Conservation (phyloP, 208 protist genomes). For the Zelonia costaricensis region DNA sequence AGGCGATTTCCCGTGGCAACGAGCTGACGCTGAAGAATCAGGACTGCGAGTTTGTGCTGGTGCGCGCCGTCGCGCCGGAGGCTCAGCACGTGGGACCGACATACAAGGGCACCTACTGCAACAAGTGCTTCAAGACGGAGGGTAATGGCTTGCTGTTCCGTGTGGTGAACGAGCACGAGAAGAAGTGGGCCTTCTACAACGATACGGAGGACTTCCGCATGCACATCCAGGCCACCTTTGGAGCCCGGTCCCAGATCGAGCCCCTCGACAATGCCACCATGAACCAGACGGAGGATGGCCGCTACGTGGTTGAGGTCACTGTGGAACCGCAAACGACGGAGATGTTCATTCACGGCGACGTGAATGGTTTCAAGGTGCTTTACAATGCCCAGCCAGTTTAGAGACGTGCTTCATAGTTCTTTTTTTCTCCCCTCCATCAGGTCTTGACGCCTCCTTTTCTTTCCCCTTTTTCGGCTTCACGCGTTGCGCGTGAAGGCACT, state of each 20-base stretch:
- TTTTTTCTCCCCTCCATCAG: constrained; percentile 15
- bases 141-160: constrained; percentile 76
- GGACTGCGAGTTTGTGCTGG: constrained; percentile 45
- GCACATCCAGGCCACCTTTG: constrained; percentile 55
- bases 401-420: constrained; percentile 14
- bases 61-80: constrained; percentile 28
- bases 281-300: constrained; percentile 35
- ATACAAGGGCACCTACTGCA: constrained; percentile 57
- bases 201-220: constrained; percentile 69
- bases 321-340: constrained; percentile 54
- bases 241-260: constrained; percentile 48
- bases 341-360: constrained; percentile 73
- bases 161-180: constrained; percentile 73
- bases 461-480: background rate
- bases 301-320: constrained; percentile 47
- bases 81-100: constrained; percentile 38
- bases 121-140: constrained; percentile 71
- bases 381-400: constrained; percentile 55
- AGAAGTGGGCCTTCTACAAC: constrained; percentile 82
- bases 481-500: too few relatives aligned
- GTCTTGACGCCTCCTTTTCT: constrained; percentile 3
- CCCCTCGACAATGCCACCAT: constrained; percentile 44
- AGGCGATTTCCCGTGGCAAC: constrained; percentile 27
- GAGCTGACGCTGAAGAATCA: constrained; percentile 49
- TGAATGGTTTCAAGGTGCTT: constrained; percentile 68